These are phyloP conservation scores for Cercospora sesami DNA, from an alignment of 2,329 filamentous ascomycete genomes.

Conservation along the genomic window DNA sequence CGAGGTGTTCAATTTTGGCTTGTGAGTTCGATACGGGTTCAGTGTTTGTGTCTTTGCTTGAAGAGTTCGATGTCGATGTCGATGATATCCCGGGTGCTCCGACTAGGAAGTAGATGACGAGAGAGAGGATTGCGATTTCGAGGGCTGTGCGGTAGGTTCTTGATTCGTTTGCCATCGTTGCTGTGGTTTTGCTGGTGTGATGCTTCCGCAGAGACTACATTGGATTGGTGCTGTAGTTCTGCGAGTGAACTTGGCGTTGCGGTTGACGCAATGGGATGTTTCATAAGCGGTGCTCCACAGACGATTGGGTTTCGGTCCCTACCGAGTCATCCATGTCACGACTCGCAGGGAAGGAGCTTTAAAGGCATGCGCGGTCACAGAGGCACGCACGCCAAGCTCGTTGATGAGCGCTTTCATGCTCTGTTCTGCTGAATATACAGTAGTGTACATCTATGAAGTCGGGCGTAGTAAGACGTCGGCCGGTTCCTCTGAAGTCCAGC, in stretches of 20 bases:
- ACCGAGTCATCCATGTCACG: not conserved
- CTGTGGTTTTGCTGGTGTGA: not conserved
- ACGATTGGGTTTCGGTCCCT: not conserved
- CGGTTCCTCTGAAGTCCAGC: not conserved
- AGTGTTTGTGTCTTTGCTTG: not conserved
- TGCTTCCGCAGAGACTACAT: not conserved
- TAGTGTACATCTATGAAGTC: conserved; percentile 2
- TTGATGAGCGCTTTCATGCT: not conserved
- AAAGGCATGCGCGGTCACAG: not conserved
- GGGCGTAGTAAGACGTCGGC: not conserved
- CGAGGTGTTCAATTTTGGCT: conserved; percentile 42
- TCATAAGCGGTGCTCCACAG: not conserved
- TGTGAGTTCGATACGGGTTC: conserved; percentile 6
- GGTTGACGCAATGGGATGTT: not conserved
- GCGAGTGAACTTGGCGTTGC: not conserved
- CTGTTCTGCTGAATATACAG: conserved; percentile 1
- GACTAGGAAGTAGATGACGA: conserved; percentile 37
- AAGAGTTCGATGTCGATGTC: not conserved
- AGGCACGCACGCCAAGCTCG: too few relatives aligned
- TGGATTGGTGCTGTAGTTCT: not conserved
- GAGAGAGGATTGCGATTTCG: conserved; percentile 36
- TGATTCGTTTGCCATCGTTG: conserved; percentile 3
- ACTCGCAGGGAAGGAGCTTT: not conserved
- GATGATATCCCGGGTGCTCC: conserved; percentile 33
- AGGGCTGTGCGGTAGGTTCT: conserved; percentile 35